Evolutionary conservation across 192 early-diverging fungal species (phyloP), one percentile per base, ranked within the genome.

Genomic region (Mortierella claussenii): DNA sequence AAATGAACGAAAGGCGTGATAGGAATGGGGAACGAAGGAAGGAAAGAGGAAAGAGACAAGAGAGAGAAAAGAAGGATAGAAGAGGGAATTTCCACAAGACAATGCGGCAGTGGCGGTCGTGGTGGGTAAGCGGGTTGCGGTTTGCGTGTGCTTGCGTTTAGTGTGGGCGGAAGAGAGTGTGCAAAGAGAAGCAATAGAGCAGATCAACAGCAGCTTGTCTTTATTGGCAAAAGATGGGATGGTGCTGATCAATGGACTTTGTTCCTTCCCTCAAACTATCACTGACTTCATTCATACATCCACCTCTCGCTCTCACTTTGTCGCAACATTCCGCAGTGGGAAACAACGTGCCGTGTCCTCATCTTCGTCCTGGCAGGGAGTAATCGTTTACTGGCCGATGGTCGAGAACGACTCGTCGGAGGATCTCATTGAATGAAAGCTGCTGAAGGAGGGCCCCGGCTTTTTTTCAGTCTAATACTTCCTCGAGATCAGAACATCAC

Each of bases 11-110:
- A 30, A 10, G 1, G 13, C 9, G 26, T 61, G 33, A 61, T 24
- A 49, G 23, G 50, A 33, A 61, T 32, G 33, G 32, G 30, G 26
- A 44, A 24, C 44, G 43, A 34, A 34, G 4, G 10, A 42, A 40
- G 45, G 26, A 5, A 40, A 11, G 51, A 4, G 2, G 30, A 32
- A 31, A 45, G 43, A 12, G 5, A 59, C 15, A 4, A 59, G 48
- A 48, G 45, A 33, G 43, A 55, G 36, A 28, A 42, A 58, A 31
- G 42, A 48, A 30, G 43, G 17, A 55, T 2, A 48, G 18, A 28
- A 56, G 49, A 26, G 57, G 13, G 44, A 45, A 58, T 45, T 58
- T 56, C 55, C 55, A 56, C 55, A 43, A 32, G 55, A 23, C 37
- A 40, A 40, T 10, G 37, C 37, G 13, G 37, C 8, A 10, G 7